Base-by-base conservation (phyloP, 164 flowering plant genomes). In the Tinospora cordifolia region DNA sequence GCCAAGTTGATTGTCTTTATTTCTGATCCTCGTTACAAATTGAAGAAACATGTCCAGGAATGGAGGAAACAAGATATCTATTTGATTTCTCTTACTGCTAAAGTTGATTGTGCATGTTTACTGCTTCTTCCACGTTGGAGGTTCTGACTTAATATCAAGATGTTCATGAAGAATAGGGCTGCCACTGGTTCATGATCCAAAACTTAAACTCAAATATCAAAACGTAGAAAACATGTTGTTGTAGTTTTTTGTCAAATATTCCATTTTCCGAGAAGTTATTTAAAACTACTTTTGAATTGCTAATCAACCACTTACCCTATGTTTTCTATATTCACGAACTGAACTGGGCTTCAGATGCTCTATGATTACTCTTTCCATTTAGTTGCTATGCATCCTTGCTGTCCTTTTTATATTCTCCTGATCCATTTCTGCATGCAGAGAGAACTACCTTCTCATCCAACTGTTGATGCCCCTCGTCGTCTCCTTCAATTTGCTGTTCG, bases 401-500 rank as follows among this genome's bases (percentile, higher is more conserved):
- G 7, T 22, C 21, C 30, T 47, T 30, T 8, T 30, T 40, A 40
- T 1, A 21, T 64, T 30, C 57, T 65, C 74, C 63, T 68, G 67
- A 72, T 62, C 30, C 68, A 63, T 44, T 25, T 54, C 59, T 73
- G 63, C 39, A 65, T 58, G 67, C 85, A 88, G 96, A 82, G 81
- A 80, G 92, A 83, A 22, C 73, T 64, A 59, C 77, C 66, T 62
- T 67, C 83, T 65, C 85, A 81, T 66, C 74, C 81, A 64, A 71
- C 75, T 9, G 66, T 78, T 58, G 80, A 39, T 76, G 97, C 92
- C 8, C 81, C 98, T 65, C 80, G 92, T 15, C 82, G 99, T 74
- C 80, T 94, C 44, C 94, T 92, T 73, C 98, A 94, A 57, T 92
- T 85, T 88, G 99, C 99, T 54, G 90, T 94, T 6, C 76, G 98